Percentiles rank a stretch among this genome's conserved stretches.
Conservation (phyloP, 1,284 basidiomycete genomes). For the Malassezia yamatoensis region DNA sequence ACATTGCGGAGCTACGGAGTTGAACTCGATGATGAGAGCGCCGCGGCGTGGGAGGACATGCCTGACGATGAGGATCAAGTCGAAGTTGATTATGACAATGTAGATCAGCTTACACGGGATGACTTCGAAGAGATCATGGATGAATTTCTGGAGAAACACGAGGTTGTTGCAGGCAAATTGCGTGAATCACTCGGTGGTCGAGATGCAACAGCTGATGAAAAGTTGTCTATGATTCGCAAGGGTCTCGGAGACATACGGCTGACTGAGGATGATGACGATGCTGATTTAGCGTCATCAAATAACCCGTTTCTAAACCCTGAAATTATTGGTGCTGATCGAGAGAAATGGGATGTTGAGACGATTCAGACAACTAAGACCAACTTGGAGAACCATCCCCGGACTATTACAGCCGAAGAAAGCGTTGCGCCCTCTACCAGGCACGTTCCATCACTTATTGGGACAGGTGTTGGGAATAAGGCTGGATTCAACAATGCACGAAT, state of each 20-base stretch:
- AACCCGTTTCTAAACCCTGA: conserved; percentile 17
- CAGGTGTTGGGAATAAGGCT: not conserved
- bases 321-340: conserved; percentile 24
- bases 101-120: conserved; percentile 60
- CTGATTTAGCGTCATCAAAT: conserved; percentile 56
- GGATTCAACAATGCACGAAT: conserved; percentile 23
- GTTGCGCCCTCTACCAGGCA: conserved; percentile 18
- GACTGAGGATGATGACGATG: conserved; percentile 69
- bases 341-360: conserved; percentile 47
- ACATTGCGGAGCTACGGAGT: conserved; percentile 10
- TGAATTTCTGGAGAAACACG: conserved; percentile 85
- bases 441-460: not conserved
- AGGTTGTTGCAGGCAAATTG: conserved; percentile 75
- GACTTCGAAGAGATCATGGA: conserved; percentile 87
- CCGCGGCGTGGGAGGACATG: conserved; percentile 2
- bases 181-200: conserved; percentile 52
- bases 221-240: conserved; percentile 53
- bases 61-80: conserved; percentile 56
- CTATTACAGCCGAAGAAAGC: conserved; percentile 30
- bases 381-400: conserved; percentile 43
- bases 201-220: conserved; percentile 54
- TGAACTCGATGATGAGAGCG: conserved; percentile 2
- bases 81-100: conserved; percentile 58
- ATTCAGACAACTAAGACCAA: conserved; percentile 44
- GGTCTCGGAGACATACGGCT: conserved; percentile 33